Evolutionary conservation across 257 asterid species (phyloP).

Genomic region (Solanum microdontum): DNA sequence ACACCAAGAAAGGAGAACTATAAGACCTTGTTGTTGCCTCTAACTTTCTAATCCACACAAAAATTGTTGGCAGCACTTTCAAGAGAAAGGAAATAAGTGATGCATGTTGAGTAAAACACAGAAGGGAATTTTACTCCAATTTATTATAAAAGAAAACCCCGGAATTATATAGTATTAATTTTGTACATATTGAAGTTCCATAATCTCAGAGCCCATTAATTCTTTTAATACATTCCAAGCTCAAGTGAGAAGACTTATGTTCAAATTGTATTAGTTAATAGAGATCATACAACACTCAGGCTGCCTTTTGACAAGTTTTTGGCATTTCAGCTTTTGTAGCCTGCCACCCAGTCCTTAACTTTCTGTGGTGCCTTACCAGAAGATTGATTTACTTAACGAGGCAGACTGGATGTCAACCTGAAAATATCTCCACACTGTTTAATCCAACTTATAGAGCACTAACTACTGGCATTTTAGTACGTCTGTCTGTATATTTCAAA

Average conservation of each 20-base stretch:
- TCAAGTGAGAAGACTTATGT: not conserved
- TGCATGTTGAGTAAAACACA: not conserved
- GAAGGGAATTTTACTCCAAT: not conserved
- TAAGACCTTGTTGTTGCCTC: not conserved
- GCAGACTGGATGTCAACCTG: not conserved
- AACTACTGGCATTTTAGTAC: not conserved
- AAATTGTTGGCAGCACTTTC: not conserved
- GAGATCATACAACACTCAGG: not conserved
- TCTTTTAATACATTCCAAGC: not conserved
- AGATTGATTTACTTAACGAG: not conserved
- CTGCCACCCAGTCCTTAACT: not conserved
- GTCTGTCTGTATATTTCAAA: not conserved
- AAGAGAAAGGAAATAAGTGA: not conserved
- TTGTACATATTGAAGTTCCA: not conserved
- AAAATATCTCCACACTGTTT: not conserved
- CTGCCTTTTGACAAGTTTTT: not conserved
- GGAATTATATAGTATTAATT: not conserved
- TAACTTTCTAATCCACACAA: not conserved
- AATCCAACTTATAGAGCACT: not conserved
- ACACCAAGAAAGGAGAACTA: not conserved
- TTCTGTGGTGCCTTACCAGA: not conserved
- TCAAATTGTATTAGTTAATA: not conserved
- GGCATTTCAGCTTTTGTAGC: not conserved
- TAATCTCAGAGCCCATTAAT: not conserved
- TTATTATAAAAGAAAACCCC: not conserved